Percentiles rank a stretch among this genome's conserved stretches.
Conservation (phyloP, 805 yeast genomes). For the Komagataella kurtzmanii region DNA sequence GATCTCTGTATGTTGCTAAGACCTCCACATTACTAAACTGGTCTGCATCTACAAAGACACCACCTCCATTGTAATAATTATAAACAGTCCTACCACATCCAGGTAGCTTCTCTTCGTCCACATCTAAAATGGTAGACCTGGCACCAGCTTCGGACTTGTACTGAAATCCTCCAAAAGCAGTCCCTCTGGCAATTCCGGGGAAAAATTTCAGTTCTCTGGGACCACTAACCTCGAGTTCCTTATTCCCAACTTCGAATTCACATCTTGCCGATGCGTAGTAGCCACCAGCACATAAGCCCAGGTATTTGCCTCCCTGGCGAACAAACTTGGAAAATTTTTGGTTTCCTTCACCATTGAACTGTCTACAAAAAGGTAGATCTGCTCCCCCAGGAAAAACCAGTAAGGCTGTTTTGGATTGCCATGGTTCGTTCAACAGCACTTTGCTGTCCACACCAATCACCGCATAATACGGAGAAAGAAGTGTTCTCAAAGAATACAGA, state of each 20-base stretch:
- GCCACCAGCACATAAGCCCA: conserved; percentile 95
- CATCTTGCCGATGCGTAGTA: conserved; percentile 65
- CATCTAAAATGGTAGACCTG: conserved; percentile 34
- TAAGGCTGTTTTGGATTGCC: conserved; percentile 70
- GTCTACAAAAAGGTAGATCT: conserved; percentile 72
- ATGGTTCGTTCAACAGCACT: conserved; percentile 67
- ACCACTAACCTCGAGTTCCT: conserved; percentile 70
- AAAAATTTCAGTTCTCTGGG: conserved; percentile 69
- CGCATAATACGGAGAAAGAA: conserved; percentile 81
- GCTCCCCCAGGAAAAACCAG: conserved; percentile 96
- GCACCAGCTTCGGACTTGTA: conserved; percentile 75
- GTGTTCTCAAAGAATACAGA: conserved; percentile 56
- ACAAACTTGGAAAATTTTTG: conserved; percentile 48
- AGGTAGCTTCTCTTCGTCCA: conserved; percentile 19
- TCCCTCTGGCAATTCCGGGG: conserved; percentile 76
- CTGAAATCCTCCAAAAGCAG: conserved; percentile 67
- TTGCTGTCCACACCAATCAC: conserved; percentile 57
- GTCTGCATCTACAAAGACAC: conserved; percentile 67
- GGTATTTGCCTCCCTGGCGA: conserved; percentile 62
- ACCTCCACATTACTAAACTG: conserved; percentile 49
- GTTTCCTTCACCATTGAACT: conserved; percentile 61
- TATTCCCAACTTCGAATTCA: conserved; percentile 75
- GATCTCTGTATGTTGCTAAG: conserved; percentile 52
- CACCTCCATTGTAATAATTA: conserved; percentile 82
- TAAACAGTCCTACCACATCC: conserved; percentile 8